Evolutionary conservation across 495 filamentous ascomycete species (phyloP), one percentile per base, ranked within the genome.

Genomic region (Xylaria flabelliformis): DNA sequence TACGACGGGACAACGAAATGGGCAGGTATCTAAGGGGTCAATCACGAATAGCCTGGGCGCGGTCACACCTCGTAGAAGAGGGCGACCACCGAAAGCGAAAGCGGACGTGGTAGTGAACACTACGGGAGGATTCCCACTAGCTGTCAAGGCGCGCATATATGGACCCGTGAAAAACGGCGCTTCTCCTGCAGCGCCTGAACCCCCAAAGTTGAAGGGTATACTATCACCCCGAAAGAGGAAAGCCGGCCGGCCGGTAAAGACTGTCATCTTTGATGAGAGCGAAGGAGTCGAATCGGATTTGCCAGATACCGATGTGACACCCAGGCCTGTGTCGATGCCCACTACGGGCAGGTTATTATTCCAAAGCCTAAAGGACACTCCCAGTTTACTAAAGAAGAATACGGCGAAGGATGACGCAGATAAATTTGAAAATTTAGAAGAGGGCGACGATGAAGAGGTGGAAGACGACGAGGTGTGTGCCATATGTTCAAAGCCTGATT

Each of bases 401-500:
- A 21, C 0, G 21, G 55, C n/a, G 17, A 62, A 61, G 39, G 29
- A 69, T 3, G 64, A 21, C 21, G 36, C 19, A 12, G 51, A 64
- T 12, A 59, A 29, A 19, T 32, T 15, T 26, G 48, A 41, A 41
- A n/a, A 70, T 17, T 32, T 69, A n/a, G 74, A 76, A 53, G 69
- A 73, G 2, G 73, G 76, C 36, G 75, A 74, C 29, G 69, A 72
- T 9, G 73, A 76, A 42, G 75, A 74, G 34, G 71, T 78, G 26
- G 81, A 84, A 3, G 83, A 85, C 36, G 83, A 85, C 17, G 82
- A 85, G 51, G 81, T 86, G 12, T 86, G 85, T 71, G 74, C 73
- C 6, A 78, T 86, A 50, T 86, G 85, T 68, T 81, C 77, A n/a
- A 83, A 84, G 50, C 85, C 85, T 0, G 83, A 87, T 64, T 84